Evolutionary conservation across 1,284 basidiomycete species (phyloP).

Genomic region (Cutaneotrichosporon arboriforme): DNA sequence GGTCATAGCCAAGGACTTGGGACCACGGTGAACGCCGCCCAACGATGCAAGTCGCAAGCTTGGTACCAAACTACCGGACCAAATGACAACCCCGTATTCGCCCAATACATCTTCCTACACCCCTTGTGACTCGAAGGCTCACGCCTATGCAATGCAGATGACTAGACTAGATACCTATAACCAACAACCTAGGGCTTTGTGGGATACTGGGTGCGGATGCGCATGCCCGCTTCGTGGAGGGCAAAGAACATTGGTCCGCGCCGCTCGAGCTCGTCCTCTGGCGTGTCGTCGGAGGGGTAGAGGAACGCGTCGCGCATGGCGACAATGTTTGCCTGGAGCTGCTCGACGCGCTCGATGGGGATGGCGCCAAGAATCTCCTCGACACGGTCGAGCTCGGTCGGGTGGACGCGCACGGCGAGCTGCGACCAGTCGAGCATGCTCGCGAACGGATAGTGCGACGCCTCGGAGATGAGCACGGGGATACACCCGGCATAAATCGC

Average conservation of each 20-base stretch:
- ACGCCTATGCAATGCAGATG: no score
- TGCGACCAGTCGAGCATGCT: constrained; percentile 49
- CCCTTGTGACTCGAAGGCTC: no score
- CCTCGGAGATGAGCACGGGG: constrained; percentile 50
- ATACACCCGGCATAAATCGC: constrained; percentile 53
- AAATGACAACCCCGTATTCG: no score
- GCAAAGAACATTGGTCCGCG: constrained; percentile 49
- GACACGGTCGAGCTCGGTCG: constrained; percentile 48
- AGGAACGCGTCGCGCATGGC: constrained; percentile 50
- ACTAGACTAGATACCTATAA: no score
- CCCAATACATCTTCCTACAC: no score
- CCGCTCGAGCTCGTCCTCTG: constrained; percentile 40
- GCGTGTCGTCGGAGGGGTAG: constrained; percentile 43
- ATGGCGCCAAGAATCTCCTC: constrained; percentile 47
- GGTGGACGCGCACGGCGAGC: constrained; percentile 48
- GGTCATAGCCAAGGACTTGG: no score
- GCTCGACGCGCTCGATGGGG: constrained; percentile 41
- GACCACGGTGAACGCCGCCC: no score
- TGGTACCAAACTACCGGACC: no score
- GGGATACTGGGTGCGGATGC: constrained; percentile 41
- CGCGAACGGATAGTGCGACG: constrained; percentile 49
- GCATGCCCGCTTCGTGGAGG: constrained; percentile 47
- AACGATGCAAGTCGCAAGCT: no score
- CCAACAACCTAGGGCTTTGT: background rate
- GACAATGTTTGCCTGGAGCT: constrained; percentile 49